These are phyloP conservation scores for Clavispora vitiphila DNA, from an alignment of 805 yeast species.

Conservation along the genomic window DNA sequence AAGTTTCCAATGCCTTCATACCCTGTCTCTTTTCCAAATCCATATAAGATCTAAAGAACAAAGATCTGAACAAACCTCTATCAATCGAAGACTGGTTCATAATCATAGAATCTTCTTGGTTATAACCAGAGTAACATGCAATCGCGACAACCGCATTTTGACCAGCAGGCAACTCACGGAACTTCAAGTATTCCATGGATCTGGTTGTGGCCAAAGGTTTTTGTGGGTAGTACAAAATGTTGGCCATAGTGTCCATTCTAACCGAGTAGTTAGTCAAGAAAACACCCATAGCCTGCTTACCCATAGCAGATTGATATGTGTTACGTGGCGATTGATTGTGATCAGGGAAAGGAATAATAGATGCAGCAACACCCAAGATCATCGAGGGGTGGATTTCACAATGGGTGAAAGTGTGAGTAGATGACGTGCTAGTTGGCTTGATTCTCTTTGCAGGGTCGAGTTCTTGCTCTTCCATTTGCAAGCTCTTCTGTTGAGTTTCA, in stretches of 20 bases:
- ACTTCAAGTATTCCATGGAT: conserved; percentile 95
- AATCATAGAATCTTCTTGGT: conserved; percentile 99
- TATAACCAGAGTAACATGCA: conserved; percentile 96
- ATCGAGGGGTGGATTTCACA: conserved; percentile 99
- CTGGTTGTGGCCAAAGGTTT: conserved; percentile 97
- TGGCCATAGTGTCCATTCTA: conserved; percentile 99
- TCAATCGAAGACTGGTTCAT: conserved; percentile 98
- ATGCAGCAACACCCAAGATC: conserved; percentile 98
- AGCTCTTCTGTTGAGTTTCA: conserved; percentile 39
- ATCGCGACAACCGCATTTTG: conserved; percentile 98
- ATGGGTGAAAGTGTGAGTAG: conserved; percentile 84
- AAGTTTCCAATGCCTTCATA: conserved; percentile 96
- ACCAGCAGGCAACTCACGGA: conserved; percentile 98
- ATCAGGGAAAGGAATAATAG: conserved; percentile 99
- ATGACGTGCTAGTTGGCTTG: conserved; percentile 52
- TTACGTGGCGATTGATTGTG: conserved; percentile 99
- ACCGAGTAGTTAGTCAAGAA: conserved; percentile 91
- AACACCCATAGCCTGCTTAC: conserved; percentile 99
- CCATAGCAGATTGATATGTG: conserved; percentile 99
- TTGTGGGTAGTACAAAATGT: conserved; percentile 94
- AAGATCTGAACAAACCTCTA: conserved; percentile 90
- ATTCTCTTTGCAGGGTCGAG: conserved; percentile 81
- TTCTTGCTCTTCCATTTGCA: conserved; percentile 41
- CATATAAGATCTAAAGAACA: conserved; percentile 96
- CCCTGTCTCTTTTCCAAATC: conserved; percentile 98